Evolutionary conservation across 805 yeast species (phyloP).

Genomic region (Saccharomycopsis capsularis): DNA sequence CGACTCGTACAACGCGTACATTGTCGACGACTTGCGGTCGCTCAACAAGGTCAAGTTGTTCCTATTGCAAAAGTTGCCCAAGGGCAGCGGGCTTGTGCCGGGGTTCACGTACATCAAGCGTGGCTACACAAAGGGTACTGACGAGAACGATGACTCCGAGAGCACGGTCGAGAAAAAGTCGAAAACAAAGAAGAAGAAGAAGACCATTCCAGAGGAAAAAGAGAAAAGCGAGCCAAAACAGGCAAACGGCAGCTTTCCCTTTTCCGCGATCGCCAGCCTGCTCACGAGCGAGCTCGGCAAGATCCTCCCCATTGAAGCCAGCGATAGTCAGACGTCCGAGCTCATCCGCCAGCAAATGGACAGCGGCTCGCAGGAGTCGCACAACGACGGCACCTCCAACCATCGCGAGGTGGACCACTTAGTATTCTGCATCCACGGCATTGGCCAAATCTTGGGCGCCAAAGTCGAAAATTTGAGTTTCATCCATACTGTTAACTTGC

Average conservation of each 20-base stretch:
- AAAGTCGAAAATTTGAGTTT: slow-evolving; percentile 78
- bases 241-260: too few relatives aligned
- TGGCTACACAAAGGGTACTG: too few relatives aligned
- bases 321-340: neutral
- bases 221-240: neutral
- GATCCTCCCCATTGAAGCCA: slow-evolving; percentile 25
- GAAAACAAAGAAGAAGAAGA: neutral
- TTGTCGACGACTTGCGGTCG: slow-evolving; percentile 12
- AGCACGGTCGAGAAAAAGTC: slow-evolving; percentile 1
- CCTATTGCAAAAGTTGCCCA: slow-evolving; percentile 12
- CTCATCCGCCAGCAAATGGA: neutral
- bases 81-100: slow-evolving; percentile 8
- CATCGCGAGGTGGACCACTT: slow-evolving; percentile 37
- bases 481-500: slow-evolving; percentile 69
- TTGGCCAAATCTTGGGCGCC: slow-evolving; percentile 82
- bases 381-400: neutral
- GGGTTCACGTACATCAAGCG: slow-evolving; percentile 12
- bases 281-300: neutral
- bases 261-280: neutral
- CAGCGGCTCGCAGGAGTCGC: slow-evolving; percentile 17
- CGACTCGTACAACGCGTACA: slow-evolving; percentile 13
- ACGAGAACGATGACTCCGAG: slow-evolving; percentile 21
- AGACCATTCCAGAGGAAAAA: neutral
- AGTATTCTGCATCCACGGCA: slow-evolving; percentile 88
- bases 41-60: slow-evolving; percentile 11